Percentiles rank a stretch among this genome's conserved stretches.
These are phyloP conservation scores for Verticillium nubilum DNA, from an alignment of 2,329 filamentous ascomycete genomes.

Conservation along the genomic window DNA sequence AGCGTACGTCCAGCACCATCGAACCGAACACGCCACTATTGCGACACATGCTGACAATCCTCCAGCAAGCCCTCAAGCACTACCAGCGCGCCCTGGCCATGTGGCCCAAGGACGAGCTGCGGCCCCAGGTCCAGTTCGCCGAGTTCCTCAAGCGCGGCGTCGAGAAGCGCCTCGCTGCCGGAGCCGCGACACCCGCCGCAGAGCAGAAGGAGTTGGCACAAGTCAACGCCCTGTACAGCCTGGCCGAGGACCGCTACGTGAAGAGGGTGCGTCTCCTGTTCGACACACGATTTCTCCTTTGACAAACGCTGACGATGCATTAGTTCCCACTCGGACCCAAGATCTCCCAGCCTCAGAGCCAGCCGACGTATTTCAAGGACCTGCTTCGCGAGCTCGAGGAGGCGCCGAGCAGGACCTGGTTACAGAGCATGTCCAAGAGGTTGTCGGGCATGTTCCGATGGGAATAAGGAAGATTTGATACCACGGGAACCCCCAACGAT, in stretches of 20 bases:
- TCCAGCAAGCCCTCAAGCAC: conserved; percentile 38
- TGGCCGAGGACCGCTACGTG: conserved; percentile 55
- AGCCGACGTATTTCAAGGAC: conserved; percentile 59
- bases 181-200: conserved; percentile 22
- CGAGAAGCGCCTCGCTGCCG: conserved; percentile 21
- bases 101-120: conserved; percentile 61
- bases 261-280: conserved; percentile 38
- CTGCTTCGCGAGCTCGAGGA: conserved; percentile 58
- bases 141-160: conserved; percentile 45
- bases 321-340: conserved; percentile 44
- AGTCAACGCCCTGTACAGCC: conserved; percentile 52
- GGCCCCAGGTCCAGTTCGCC: conserved; percentile 58
- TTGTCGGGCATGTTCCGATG: conserved; percentile 53
- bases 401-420: conserved; percentile 52
- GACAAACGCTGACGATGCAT: not conserved
- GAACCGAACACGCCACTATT: not conserved
- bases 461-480: not conserved
- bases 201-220: conserved; percentile 49
- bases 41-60: conserved; percentile 2
- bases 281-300: no score
- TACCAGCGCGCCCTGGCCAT: conserved; percentile 45
- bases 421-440: conserved; percentile 45
- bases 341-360: conserved; percentile 53
- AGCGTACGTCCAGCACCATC: conserved; percentile 10
- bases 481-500: not conserved